These are phyloP conservation scores for Sugiyamaella xylanicola DNA, from an alignment of 1,139 yeast genomes.

Conservation along the genomic window DNA sequence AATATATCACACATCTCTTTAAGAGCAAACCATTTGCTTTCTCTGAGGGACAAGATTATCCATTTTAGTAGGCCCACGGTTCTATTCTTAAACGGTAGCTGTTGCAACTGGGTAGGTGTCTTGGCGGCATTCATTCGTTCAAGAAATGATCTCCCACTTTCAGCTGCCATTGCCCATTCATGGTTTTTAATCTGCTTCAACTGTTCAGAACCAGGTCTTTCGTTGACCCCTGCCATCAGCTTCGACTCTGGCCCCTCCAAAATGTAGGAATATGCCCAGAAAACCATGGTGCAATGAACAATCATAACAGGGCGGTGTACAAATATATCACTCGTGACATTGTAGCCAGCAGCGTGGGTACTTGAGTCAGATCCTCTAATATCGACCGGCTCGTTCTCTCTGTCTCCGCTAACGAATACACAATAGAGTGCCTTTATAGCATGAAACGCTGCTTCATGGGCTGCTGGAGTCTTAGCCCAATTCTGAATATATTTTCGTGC, in stretches of 20 bases:
- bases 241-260: constrained; percentile 57
- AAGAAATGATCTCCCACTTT: constrained; percentile 24
- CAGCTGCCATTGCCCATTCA: constrained; percentile 28
- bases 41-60: constrained; percentile 29
- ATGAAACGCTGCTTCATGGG: constrained; percentile 37
- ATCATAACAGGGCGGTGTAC: constrained; percentile 57
- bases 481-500: constrained; percentile 38
- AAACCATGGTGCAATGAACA: constrained; percentile 52
- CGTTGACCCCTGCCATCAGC: constrained; percentile 25
- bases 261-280: constrained; percentile 59
- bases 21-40: constrained; percentile 28
- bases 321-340: constrained; percentile 53
- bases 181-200: constrained; percentile 19
- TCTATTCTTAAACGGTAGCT: constrained; percentile 24
- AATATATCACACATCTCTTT: constrained; percentile 28
- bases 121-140: constrained; percentile 17
- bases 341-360: constrained; percentile 26
- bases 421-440: constrained; percentile 24
- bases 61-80: constrained; percentile 27
- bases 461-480: constrained; percentile 34
- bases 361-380: background rate
- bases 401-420: constrained; percentile 16
- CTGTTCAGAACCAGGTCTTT: constrained; percentile 3
- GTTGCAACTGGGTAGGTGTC: constrained; percentile 23
- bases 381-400: constrained; percentile 33